A percentile compares a stretch with the other conserved stretches of the same genome.
Conservation (phyloP, 768 basidiomycete genomes). For the Baorangia bicolor region DNA sequence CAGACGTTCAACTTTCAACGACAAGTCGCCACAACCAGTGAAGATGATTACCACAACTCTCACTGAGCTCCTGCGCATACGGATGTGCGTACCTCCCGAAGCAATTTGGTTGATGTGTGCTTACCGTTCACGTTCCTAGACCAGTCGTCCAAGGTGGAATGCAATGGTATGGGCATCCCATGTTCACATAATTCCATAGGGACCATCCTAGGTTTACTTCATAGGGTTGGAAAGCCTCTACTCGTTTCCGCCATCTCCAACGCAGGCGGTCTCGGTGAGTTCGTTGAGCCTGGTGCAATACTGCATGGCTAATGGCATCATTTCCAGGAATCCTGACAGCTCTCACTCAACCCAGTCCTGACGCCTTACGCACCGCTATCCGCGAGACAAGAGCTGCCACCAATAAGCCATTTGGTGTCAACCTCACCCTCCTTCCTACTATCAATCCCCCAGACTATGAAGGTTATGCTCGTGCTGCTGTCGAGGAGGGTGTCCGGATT, state of each 20-base stretch:
- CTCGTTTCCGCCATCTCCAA: constrained; percentile 79
- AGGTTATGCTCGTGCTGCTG: constrained; percentile 75
- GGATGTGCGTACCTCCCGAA: constrained; percentile 47
- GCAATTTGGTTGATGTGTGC: not conserved
- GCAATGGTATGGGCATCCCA: constrained; percentile 63
- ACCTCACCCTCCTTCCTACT: constrained; percentile 82
- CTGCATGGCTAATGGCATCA: not conserved
- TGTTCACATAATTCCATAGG: not conserved
- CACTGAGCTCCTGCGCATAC: constrained; percentile 64
- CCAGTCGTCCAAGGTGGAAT: constrained; percentile 87
- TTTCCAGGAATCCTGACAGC: constrained; percentile 75
- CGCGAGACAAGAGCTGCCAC: constrained; percentile 70
- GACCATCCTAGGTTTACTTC: not conserved
- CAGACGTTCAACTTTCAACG: too few relatives aligned
- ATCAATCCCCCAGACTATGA: constrained; percentile 92
- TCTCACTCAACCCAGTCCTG: constrained; percentile 83
- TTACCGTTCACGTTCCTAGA: constrained; percentile 33
- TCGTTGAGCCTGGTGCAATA: not conserved
- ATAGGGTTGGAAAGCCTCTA: constrained; percentile 75
- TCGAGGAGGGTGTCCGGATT: constrained; percentile 84
- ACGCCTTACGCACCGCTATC: constrained; percentile 77
- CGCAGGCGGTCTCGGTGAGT: constrained; percentile 74
- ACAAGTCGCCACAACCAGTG: not conserved
- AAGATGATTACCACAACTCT: constrained; percentile 51
- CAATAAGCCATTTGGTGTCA: constrained; percentile 78